These are phyloP conservation scores for Coemansia sp. DNA, from an alignment of 192 early-diverging fungal genomes.

Conservation along the genomic window DNA sequence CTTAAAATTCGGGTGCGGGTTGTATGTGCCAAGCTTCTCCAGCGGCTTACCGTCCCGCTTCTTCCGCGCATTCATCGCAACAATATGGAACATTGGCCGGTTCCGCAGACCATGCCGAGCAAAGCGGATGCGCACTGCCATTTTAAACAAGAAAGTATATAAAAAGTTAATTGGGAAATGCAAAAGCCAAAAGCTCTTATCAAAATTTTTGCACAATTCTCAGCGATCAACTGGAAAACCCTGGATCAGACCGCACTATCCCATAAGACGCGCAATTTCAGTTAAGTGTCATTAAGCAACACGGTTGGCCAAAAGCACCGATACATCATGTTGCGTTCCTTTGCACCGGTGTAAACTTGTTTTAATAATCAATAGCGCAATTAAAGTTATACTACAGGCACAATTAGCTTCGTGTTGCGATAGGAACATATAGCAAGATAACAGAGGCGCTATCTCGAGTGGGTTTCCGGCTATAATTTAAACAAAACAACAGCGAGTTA, in stretches of 20 bases:
- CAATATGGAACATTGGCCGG: conserved; percentile 92
- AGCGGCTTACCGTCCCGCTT: conserved; percentile 86
- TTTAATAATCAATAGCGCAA: not conserved
- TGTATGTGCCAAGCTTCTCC: conserved; percentile 89
- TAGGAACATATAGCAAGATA: not conserved
- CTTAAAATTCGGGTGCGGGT: conserved; percentile 72
- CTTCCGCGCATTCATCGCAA: conserved; percentile 79
- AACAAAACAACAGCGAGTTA: not conserved
- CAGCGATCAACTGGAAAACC: not conserved
- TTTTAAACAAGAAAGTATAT: conserved; percentile 16
- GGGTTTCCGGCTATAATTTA: not conserved
- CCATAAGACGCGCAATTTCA: not conserved
- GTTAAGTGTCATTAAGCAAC: not conserved
- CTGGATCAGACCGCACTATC: not conserved
- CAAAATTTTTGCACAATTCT: not conserved
- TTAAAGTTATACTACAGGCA: not conserved
- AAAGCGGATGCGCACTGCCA: conserved; percentile 84
- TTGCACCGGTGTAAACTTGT: conserved; percentile 1
- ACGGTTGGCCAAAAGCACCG: not conserved
- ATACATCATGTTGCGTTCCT: not conserved
- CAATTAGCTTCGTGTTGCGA: not conserved
- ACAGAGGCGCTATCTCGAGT: not conserved
- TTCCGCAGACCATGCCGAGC: conserved; percentile 87
- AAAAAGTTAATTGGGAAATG: not conserved
- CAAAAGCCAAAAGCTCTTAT: not conserved